These are phyloP conservation scores for Rhododendron henanense DNA, from an alignment of 148 eudicot species.

Conservation along the genomic window DNA sequence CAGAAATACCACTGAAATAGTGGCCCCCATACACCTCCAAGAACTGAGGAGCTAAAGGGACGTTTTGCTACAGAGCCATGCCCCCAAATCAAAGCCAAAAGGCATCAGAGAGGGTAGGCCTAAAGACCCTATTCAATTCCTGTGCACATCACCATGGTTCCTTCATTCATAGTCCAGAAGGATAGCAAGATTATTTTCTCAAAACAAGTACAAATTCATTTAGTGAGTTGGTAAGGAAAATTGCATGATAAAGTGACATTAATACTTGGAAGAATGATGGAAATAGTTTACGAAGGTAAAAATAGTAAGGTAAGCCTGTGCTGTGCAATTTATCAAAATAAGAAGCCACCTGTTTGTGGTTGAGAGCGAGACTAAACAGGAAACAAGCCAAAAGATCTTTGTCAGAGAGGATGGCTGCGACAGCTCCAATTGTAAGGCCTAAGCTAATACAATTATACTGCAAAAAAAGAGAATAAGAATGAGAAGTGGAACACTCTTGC, in stretches of 20 bases:
- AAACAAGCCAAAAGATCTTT: conserved; percentile 71
- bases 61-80: too few species aligned
- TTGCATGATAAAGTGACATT: not conserved
- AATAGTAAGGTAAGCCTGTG: not conserved
- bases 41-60: too few species aligned
- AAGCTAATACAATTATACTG: conserved; percentile 96
- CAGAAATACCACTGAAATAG: too few species aligned
- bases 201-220: not conserved
- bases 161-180: too few species aligned
- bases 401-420: conserved; percentile 66
- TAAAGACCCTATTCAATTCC: too few species aligned
- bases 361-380: conserved; percentile 70
- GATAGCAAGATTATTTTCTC: not conserved
- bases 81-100: too few species aligned
- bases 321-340: not conserved
- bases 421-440: conserved; percentile 83
- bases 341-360: conserved; percentile 80
- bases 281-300: not conserved
- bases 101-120: too few species aligned
- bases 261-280: not conserved
- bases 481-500: not conserved
- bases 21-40: too few species aligned
- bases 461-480: conserved; percentile 6
- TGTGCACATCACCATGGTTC: too few species aligned
- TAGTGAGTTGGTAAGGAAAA: not conserved